These are phyloP conservation scores for Quercus gilva DNA, from an alignment of 306 rosid species.

Conservation along the genomic window DNA sequence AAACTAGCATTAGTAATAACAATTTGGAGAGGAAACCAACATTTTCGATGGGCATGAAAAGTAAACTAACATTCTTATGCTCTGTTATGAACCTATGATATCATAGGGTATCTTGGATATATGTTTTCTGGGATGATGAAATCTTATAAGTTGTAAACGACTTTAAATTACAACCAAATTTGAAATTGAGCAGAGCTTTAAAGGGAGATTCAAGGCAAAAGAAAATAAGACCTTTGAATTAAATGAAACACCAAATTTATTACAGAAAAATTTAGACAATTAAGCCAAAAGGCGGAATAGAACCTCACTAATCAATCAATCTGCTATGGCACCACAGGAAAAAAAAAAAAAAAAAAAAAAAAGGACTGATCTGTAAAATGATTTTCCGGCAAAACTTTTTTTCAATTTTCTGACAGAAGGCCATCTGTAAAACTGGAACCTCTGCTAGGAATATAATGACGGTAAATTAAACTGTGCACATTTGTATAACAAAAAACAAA, in stretches of 20 bases:
- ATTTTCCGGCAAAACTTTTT: slow-evolving; percentile 48
- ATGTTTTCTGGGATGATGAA: too few species aligned
- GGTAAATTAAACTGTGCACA: slow-evolving; percentile 51
- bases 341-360: slow-evolving; percentile 33
- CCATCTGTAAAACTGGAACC: slow-evolving; percentile 62
- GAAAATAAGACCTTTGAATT: neutral
- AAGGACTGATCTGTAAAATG: slow-evolving; percentile 29
- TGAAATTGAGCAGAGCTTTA: neutral
- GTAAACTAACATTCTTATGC: too few species aligned
- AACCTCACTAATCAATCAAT: slow-evolving; percentile 34
- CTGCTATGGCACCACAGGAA: slow-evolving; percentile 32
- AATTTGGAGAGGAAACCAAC: too few species aligned
- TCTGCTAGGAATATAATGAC: slow-evolving; percentile 48
- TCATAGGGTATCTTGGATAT: too few species aligned
- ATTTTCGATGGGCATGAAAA: too few species aligned
- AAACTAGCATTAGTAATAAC: too few species aligned
- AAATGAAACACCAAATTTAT: slow-evolving; percentile 30
- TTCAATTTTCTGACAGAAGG: slow-evolving; percentile 64
- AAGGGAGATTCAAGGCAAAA: too few species aligned
- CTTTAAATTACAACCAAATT: neutral
- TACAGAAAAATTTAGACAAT: slow-evolving; percentile 23
- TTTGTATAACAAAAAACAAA: slow-evolving; percentile 38
- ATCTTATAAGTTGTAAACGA: too few species aligned
- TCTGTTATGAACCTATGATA: too few species aligned
- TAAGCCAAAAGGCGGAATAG: slow-evolving; percentile 13